These are phyloP conservation scores for Diaporthe vexans DNA, from an alignment of 2,329 filamentous ascomycete genomes.

Conservation along the genomic window DNA sequence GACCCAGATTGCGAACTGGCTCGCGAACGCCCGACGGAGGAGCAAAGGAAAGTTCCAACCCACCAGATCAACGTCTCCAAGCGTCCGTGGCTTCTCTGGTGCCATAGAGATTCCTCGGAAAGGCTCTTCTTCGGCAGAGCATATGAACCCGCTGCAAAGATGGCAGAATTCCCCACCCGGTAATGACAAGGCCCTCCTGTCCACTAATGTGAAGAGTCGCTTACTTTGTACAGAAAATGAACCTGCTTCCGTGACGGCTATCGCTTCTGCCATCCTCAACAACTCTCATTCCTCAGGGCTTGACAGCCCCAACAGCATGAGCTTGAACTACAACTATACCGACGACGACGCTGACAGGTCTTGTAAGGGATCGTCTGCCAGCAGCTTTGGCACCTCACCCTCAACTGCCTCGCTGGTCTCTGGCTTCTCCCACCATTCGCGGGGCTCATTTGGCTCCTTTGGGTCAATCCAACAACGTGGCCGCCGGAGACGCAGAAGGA, in stretches of 20 bases:
- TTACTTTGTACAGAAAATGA: slow-evolving; percentile 61
- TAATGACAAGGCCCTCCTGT: not conserved
- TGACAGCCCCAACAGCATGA: slow-evolving; percentile 67
- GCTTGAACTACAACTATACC: slow-evolving; percentile 60
- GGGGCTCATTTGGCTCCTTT: slow-evolving; percentile 68
- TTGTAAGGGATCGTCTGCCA: slow-evolving; percentile 71
- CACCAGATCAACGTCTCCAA: slow-evolving; percentile 78
- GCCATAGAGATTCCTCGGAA: slow-evolving; percentile 81
- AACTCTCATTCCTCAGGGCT: slow-evolving; percentile 68
- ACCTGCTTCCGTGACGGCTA: slow-evolving; percentile 70
- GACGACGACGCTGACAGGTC: slow-evolving; percentile 73
- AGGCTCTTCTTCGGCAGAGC: slow-evolving; percentile 67
- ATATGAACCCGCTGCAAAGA: slow-evolving; percentile 70
- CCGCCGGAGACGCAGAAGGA: slow-evolving; percentile 65
- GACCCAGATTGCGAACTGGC: slow-evolving; percentile 91
- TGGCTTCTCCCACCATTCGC: slow-evolving; percentile 70
- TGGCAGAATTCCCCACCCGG: slow-evolving; percentile 70
- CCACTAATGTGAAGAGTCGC: not conserved
- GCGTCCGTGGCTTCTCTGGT: slow-evolving; percentile 70
- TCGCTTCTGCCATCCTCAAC: slow-evolving; percentile 65
- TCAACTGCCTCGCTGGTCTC: slow-evolving; percentile 72
- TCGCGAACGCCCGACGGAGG: slow-evolving; percentile 88
- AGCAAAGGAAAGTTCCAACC: slow-evolving; percentile 76
- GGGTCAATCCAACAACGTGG: slow-evolving; percentile 59
- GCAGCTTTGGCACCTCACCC: slow-evolving; percentile 72